Base-by-base conservation (phyloP, 1,139 yeast genomes). In the Pneumocystis canis region DNA sequence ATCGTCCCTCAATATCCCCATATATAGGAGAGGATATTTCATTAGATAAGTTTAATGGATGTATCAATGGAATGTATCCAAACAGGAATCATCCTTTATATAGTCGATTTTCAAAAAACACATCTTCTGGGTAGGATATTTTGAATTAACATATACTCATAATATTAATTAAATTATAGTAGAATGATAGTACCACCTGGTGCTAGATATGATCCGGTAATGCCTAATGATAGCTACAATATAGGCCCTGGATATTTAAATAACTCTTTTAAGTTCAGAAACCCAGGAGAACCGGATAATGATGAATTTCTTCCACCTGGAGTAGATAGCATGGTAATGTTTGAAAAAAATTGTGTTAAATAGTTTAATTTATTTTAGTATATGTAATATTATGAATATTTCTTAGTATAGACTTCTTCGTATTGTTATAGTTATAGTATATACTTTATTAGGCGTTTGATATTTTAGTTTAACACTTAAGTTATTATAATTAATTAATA, bases 141-240 rank as follows among this genome's bases (percentile, higher is more conserved):
- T 25, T 25, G 11, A 47, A 40, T 18, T 40, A 20, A 18, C 18
- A 40, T 18, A n/a, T 40, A 18, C 18, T 25, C 11, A 47, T 47
- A 25, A 47, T 47, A 25, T 47, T 47, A n/a, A 47, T 11, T 25
- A 20, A 35, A 20, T 47, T 47, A 47, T 39, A 35, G 35, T 39
- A 39, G 47, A 39, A 32, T 5, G 16, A 37, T 37, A 18, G 6
- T 47, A 5, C 65, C 65, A 2, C 59, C 65, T 18, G 65, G 65
- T 5, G 65, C 63, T 7, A 61, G 65, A 25, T 64, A 63, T 32
- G 65, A 64, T 64, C 65, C 65, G 5, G 63, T 64, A 60, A 58
- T 53, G n/a, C 65, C 65, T 9, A 61, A 65, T 3, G 65, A 64
- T 60, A 18, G 60, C 67, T 1, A 80, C 73, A 39, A 77, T 25